Evolutionary conservation across 2,329 filamentous ascomycete genomes (phyloP), one percentile per base, ranked within the genome.

Genomic region (Coniella lustricola): DNA sequence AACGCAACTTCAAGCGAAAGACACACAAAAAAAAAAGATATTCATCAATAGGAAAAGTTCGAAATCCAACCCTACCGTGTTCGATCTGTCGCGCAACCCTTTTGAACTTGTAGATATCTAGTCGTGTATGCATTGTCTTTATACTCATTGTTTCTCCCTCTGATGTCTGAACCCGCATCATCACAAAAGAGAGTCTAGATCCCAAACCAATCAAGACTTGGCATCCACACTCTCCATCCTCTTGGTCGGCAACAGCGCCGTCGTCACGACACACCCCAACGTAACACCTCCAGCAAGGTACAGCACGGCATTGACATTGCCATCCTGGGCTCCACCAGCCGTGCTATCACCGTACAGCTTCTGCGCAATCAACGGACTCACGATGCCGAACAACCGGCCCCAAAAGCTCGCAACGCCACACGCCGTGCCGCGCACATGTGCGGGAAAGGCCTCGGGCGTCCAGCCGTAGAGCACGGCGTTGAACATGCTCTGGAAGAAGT

Each of bases 321-420:
- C 50, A 0, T 51, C 48, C 1, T n/a, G n/a, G n/a, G n/a, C n/a
- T n/a, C n/a, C n/a, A n/a, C 53, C 60, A 0, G 41, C 48, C 62
- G 58, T 32, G n/a, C 49, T 55, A 22, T 55, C 46, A 0, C 66
- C 61, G 33, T 69, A 64, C n/a, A 72, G 64, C 54, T 22, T 29
- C 46, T 77, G 71, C 4, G 74, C 76, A 46, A 77, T 76, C 33
- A 81, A 56, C 0, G 78, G 78, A 33, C 74, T 76, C 14, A 81
- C 69, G 38, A 82, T 81, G 9, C 75, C 73, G 54, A 78, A 78
- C 20, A 81, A 46, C 2, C 78, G 61, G 1, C 78, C 78, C 75
- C 75, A 80, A 56, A 79, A 81, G 51, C 73, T 75, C 2, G 77
- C 75, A 12, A 80, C 52, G 0, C 79, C 78, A 55, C 73, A 75